Conservation (phyloP, 2,329 filamentous ascomycete genomes). For the Sporothrix protearum region DNA sequence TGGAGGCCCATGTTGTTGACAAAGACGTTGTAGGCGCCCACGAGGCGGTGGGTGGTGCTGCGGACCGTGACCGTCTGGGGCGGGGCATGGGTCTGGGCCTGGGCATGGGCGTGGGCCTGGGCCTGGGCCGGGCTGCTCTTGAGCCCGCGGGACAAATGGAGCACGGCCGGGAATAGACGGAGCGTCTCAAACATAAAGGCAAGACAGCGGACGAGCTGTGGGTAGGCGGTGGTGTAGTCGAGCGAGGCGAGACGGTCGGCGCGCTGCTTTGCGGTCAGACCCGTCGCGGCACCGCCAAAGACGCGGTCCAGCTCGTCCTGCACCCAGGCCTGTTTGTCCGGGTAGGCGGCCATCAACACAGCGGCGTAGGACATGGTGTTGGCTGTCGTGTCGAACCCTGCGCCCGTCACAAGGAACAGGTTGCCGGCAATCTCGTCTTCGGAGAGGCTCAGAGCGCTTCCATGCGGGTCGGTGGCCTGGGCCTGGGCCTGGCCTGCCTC, state of each 20-base stretch:
- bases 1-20: conserved; percentile 37
- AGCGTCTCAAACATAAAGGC: conserved; percentile 48
- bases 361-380: conserved; percentile 44
- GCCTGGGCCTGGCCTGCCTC: not conserved
- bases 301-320: conserved; percentile 36
- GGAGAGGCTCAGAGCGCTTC: conserved; percentile 6
- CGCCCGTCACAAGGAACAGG: conserved; percentile 51
- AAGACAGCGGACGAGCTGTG: conserved; percentile 42
- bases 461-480: not conserved
- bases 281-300: conserved; percentile 42
- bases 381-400: conserved; percentile 46
- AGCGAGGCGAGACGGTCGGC: not conserved
- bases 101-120: conserved; percentile 28
- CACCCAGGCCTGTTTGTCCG: conserved; percentile 23
- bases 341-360: conserved; percentile 43
- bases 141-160: conserved; percentile 39
- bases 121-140: conserved; percentile 16
- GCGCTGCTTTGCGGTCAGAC: conserved; percentile 30
- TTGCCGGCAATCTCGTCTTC: conserved; percentile 34
- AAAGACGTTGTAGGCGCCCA: conserved; percentile 36
- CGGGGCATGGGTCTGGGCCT: conserved; percentile 28
- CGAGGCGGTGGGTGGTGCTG: conserved; percentile 35
- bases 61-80: conserved; percentile 34
- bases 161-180: conserved; percentile 40
- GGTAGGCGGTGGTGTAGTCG: conserved; percentile 44